A percentile compares a stretch with the other conserved stretches of the same genome.
phyloP scores from a whole-genome alignment of 2,329 filamentous ascomycete genomes.

The Lachnellula willkommii region DNA sequence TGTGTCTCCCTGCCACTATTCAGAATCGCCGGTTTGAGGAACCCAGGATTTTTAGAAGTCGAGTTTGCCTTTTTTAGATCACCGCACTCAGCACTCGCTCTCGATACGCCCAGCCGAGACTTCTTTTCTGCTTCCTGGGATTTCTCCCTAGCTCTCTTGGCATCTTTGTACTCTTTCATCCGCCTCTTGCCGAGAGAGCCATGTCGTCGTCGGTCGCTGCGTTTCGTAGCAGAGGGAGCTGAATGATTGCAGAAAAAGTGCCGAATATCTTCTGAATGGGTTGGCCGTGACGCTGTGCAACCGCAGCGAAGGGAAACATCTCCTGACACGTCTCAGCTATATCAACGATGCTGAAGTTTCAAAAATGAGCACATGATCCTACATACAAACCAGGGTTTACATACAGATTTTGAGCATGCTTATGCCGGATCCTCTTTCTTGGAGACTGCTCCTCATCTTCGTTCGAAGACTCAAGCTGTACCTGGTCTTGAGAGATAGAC shows the following conservation, averaged over 20 bases:
- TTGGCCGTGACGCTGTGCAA: constrained; percentile 41
- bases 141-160: constrained; percentile 37
- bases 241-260: constrained; percentile 43
- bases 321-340: constrained; percentile 45
- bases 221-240: constrained; percentile 43
- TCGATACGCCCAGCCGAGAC: constrained; percentile 1
- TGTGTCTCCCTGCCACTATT: constrained; percentile 8
- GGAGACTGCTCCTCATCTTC: background rate
- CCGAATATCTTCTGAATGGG: constrained; percentile 42
- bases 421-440: background rate
- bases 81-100: constrained; percentile 8
- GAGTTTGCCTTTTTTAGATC: constrained; percentile 3
- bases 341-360: constrained; percentile 40
- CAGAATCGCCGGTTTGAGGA: constrained; percentile 15
- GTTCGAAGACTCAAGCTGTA: background rate
- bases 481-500: background rate
- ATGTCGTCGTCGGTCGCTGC: constrained; percentile 39
- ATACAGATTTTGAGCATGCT: constrained; percentile 26
- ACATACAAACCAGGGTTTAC: background rate
- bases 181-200: constrained; percentile 38
- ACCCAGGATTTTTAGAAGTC: constrained; percentile 1
- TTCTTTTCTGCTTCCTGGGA: constrained; percentile 22
- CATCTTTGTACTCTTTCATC: constrained; percentile 37
- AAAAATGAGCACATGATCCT: constrained; percentile 7
- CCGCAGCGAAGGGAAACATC: constrained; percentile 41